A percentile compares a stretch with the other conserved stretches of the same genome.
These are phyloP conservation scores for Botrytis squamosa DNA, from an alignment of 2,329 filamentous ascomycete species.

Conservation along the genomic window DNA sequence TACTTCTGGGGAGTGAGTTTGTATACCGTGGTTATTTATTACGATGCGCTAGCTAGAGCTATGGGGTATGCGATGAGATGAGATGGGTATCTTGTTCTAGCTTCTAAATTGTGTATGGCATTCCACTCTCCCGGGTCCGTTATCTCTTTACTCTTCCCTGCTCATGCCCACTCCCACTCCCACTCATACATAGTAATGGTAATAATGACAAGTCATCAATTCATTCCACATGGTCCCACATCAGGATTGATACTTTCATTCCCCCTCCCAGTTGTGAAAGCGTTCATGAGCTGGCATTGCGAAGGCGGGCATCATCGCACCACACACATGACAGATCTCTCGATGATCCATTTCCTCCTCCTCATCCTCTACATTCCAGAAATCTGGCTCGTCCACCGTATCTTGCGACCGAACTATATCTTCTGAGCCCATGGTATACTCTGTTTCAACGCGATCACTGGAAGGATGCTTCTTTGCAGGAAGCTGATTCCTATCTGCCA, in stretches of 20 bases:
- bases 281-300: conserved; percentile 49
- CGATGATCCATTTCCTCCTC: conserved; percentile 34
- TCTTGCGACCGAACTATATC: conserved; percentile 34
- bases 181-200: background rate
- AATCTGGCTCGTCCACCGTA: conserved; percentile 26
- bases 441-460: background rate
- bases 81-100: background rate
- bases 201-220: background rate
- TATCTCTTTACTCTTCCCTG: background rate
- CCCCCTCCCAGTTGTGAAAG: conserved; percentile 43
- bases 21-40: background rate
- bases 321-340: conserved; percentile 45
- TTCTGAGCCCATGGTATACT: conserved; percentile 30
- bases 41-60: background rate
- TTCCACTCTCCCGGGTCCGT: background rate
- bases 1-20: background rate
- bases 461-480: background rate
- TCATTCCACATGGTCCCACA: background rate
- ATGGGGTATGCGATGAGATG: background rate
- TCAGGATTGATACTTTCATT: conserved; percentile 15
- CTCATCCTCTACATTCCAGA: conserved; percentile 30
- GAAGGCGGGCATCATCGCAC: conserved; percentile 48
- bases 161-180: background rate
- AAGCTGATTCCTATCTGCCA: background rate
- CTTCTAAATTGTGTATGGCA: background rate